Evolutionary conservation across 768 basidiomycete genomes (phyloP).

Genomic region (Tricholoma flavovirens): DNA sequence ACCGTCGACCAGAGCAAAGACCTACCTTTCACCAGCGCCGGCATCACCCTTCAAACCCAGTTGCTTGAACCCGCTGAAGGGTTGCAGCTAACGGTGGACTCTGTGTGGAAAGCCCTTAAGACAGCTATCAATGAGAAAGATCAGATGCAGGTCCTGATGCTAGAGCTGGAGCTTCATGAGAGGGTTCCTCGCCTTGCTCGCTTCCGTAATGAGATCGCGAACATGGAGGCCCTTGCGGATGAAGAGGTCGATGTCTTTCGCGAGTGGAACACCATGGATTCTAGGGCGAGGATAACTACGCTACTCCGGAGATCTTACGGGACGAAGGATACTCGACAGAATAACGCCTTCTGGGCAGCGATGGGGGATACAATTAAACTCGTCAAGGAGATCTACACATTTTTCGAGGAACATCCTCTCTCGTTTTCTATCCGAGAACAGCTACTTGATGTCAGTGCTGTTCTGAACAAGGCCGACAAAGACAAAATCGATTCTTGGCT

Average conservation of each 20-base stretch:
- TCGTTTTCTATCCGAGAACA: not conserved
- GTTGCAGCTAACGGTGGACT: not conserved
- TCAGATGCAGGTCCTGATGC: not conserved
- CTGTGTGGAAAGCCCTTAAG: not conserved
- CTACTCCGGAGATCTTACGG: not conserved
- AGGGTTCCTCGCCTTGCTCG: not conserved
- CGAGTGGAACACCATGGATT: not conserved
- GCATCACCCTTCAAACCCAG: not conserved
- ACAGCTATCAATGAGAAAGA: not conserved
- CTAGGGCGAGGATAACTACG: not conserved
- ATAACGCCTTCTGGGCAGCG: not conserved
- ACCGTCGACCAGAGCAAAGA: slow-evolving; percentile 6
- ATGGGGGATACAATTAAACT: not conserved
- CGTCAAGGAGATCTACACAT: not conserved
- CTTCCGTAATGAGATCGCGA: not conserved
- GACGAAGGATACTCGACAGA: not conserved
- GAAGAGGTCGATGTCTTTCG: not conserved
- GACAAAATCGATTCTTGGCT: too few species aligned
- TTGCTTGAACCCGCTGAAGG: not conserved
- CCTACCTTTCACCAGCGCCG: slow-evolving; percentile 11
- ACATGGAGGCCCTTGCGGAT: not conserved
- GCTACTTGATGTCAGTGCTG: not conserved
- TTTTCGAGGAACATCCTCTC: not conserved
- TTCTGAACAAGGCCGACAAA: not conserved
- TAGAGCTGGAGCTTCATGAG: not conserved